Conservation (phyloP, 139 green algal genomes). For the Chlamydomonas eustigma region DNA sequence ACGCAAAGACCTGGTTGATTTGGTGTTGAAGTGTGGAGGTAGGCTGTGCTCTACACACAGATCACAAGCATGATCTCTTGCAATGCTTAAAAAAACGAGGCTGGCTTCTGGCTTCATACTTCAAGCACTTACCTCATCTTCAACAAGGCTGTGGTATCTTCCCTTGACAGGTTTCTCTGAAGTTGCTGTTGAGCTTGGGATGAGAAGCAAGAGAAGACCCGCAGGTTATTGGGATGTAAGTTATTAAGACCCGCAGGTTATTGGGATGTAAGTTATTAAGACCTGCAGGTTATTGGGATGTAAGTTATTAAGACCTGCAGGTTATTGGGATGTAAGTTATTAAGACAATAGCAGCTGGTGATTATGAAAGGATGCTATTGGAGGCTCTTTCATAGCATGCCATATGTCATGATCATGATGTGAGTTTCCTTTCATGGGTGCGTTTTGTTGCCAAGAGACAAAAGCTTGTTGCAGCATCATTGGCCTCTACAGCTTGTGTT, state of each 20-base stretch:
- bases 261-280: too few relatives aligned
- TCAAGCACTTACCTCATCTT: neutral
- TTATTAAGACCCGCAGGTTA: too few relatives aligned
- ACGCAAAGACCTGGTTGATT: conserved; percentile 1
- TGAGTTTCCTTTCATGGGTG: neutral
- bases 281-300: too few relatives aligned
- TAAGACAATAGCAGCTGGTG: too few relatives aligned
- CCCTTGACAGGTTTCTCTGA: conserved; percentile 1
- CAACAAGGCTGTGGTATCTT: neutral
- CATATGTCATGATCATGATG: too few relatives aligned
- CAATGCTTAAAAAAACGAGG: neutral
- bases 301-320: too few relatives aligned
- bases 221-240: conserved; percentile 11
- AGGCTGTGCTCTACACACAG: neutral
- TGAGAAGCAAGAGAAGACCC: neutral
- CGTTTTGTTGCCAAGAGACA: neutral
- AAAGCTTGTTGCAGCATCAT: too few relatives aligned
- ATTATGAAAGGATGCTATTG: too few relatives aligned
- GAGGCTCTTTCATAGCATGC: too few relatives aligned
- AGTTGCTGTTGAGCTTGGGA: conserved; percentile 10
- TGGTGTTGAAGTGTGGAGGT: conserved; percentile 13
- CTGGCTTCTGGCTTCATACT: neutral
- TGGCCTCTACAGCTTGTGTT: too few relatives aligned
- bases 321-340: too few relatives aligned
- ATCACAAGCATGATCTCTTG: neutral